Evolutionary conservation across 2,329 filamentous ascomycete genomes (phyloP), one percentile per base, ranked within the genome.

Genomic region (Zasmidium cellare): DNA sequence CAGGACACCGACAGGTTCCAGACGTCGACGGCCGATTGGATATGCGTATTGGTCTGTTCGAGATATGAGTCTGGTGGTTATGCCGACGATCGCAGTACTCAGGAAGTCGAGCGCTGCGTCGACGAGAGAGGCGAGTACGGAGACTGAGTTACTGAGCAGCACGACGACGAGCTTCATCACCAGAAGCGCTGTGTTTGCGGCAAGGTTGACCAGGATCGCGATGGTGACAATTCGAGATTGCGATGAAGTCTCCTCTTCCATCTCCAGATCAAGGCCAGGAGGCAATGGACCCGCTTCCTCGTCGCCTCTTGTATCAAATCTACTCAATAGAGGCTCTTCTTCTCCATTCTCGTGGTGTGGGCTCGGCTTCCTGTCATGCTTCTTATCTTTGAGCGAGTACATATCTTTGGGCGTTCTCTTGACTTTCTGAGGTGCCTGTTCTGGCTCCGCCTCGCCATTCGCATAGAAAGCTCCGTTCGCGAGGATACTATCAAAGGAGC

Each of bases 371-470:
- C 59, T 57, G 7, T 56, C 56, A 6, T 56, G 28, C 24, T 65
- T 56, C 47, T 55, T 58, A 18, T 41, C 35, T 2, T 77, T 77
- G 28, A 86, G 83, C 41, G 89, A 90, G 74, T 96, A 96, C 54
- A 97, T 85, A 67, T 92, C 90, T 71, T 90, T 90, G 1, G 91
- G 91, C 0, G 92, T 96, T 51, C 90, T 84, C 72, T 90, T 90
- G 63, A 91, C 79, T 67, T 83, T 87, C 6, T 64, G 55, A 19
- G 66, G 45, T 58, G 58, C 50, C 1, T 31, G 44, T 16, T 55
- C 55, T 2, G 57, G 48, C 6, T 55, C 55, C 3, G 57, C 44
- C 6, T 57, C 54, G 23, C 65, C 65, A 55, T 67, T 67, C 2
- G 61, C 41, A n/a, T 57, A 64, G 25, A 64, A 62, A 16, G 51